Conservation (phyloP, 1,284 basidiomycete species). For the Exobasidium rhododendri region DNA sequence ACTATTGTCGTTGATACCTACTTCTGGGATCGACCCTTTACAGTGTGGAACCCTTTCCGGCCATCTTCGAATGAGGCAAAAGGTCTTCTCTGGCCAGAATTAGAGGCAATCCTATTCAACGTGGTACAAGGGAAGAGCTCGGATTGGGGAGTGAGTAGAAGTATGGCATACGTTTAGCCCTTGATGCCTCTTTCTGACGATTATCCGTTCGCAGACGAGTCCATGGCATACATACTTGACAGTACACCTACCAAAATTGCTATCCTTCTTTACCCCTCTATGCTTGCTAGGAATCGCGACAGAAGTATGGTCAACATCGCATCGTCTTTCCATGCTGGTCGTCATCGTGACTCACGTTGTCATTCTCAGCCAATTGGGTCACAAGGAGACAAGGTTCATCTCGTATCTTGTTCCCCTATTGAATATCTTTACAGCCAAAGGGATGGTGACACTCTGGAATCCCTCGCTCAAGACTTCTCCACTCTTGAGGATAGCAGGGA, state of each 20-base stretch:
- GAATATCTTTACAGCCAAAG: constrained; percentile 74
- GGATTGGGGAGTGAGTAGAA: constrained; percentile 79
- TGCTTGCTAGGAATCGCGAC: constrained; percentile 15
- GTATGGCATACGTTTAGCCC: background rate
- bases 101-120: constrained; percentile 78
- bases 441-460: constrained; percentile 63
- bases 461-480: background rate
- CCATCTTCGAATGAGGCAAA: background rate
- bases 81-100: constrained; percentile 70
- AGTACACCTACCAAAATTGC: constrained; percentile 71
- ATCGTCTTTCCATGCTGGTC: background rate
- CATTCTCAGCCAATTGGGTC: constrained; percentile 69
- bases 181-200: too few relatives aligned
- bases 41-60: background rate
- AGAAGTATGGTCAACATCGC: background rate
- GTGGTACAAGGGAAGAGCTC: constrained; percentile 77
- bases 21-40: constrained; percentile 65
- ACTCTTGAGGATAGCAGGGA: background rate
- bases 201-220: constrained; percentile 46
- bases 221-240: constrained; percentile 72
- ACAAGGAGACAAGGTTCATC: constrained; percentile 87
- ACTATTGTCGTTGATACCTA: constrained; percentile 68
- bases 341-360: constrained; percentile 62
- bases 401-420: constrained; percentile 78
- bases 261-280: constrained; percentile 66